These are phyloP conservation scores for Dovyalis caffra DNA, from an alignment of 345 rosid species.

Conservation along the genomic window DNA sequence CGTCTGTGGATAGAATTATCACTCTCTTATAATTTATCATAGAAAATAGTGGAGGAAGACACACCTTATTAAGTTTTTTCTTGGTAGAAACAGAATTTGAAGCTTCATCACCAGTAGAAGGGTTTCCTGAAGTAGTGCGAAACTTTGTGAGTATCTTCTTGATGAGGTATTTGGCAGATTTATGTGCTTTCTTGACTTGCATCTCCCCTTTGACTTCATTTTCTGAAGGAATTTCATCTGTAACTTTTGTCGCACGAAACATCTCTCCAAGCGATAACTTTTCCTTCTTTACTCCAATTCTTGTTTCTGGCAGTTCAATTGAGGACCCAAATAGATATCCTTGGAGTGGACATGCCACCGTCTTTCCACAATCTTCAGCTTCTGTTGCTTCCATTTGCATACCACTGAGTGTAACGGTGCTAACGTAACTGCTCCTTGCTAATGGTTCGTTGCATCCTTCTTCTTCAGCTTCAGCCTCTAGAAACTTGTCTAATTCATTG, in stretches of 20 bases:
- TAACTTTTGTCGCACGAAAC: conserved; percentile 52
- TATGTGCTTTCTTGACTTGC: conserved; percentile 46
- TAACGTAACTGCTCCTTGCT: conserved; percentile 61
- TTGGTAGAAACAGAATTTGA: conserved; percentile 42
- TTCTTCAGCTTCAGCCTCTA: conserved; percentile 79
- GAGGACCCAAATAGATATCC: conserved; percentile 75
- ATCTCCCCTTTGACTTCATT: conserved; percentile 38
- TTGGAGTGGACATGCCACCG: conserved; percentile 63
- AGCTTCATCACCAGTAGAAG: conserved; percentile 25
- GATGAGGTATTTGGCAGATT: conserved; percentile 53
- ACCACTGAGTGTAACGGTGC: conserved; percentile 53
- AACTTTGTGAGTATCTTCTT: conserved; percentile 67
- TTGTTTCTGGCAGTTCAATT: conserved; percentile 54
- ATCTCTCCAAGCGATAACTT: conserved; percentile 71
- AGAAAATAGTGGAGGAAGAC: conserved; percentile 21
- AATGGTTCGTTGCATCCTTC: conserved; percentile 53
- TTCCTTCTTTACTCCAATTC: conserved; percentile 49
- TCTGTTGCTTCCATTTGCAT: conserved; percentile 44
- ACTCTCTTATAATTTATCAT: neutral
- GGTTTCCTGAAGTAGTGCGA: conserved; percentile 37
- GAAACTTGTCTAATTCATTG: conserved; percentile 66
- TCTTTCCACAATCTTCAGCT: conserved; percentile 44
- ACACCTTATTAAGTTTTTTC: conserved; percentile 68
- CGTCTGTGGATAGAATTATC: neutral
- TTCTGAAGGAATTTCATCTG: conserved; percentile 38